Evolutionary conservation across 306 rosid species (phyloP).

Genomic region (Canavalia gladiata): DNA sequence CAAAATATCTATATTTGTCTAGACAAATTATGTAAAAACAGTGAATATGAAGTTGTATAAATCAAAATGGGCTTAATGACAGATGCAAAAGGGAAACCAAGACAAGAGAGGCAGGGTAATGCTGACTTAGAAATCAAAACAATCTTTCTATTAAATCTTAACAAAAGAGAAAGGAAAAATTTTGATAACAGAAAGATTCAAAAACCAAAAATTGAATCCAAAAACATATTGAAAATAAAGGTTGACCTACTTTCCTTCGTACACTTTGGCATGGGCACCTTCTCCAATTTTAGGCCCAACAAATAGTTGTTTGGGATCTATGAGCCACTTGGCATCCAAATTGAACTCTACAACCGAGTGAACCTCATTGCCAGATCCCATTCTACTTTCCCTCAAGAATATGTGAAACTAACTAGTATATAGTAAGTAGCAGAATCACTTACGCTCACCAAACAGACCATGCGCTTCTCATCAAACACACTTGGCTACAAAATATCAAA

Average conservation of each 20-base stretch:
- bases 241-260: slow-evolving; percentile 97
- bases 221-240: not conserved
- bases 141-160: slow-evolving; percentile 11
- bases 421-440: slow-evolving; percentile 29
- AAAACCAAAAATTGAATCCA: slow-evolving; percentile 36
- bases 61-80: not conserved
- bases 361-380: slow-evolving; percentile 97
- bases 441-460: slow-evolving; percentile 42
- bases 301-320: slow-evolving; percentile 89
- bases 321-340: slow-evolving; percentile 83
- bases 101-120: not conserved
- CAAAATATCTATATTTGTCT: slow-evolving; percentile 7
- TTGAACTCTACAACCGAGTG: slow-evolving; percentile 71
- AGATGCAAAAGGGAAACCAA: not conserved
- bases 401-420: slow-evolving; percentile 33
- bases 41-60: slow-evolving; percentile 3
- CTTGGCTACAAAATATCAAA: slow-evolving; percentile 27
- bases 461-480: slow-evolving; percentile 44
- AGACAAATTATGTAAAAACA: slow-evolving; percentile 9
- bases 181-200: slow-evolving; percentile 9
- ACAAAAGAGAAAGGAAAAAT: not conserved
- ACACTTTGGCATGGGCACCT: slow-evolving; percentile 95
- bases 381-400: slow-evolving; percentile 43
- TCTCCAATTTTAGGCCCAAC: slow-evolving; percentile 96
- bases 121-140: slow-evolving; percentile 17